Evolutionary conservation across 441 rosid species (phyloP).

Genomic region (Adansonia madagascariensis): DNA sequence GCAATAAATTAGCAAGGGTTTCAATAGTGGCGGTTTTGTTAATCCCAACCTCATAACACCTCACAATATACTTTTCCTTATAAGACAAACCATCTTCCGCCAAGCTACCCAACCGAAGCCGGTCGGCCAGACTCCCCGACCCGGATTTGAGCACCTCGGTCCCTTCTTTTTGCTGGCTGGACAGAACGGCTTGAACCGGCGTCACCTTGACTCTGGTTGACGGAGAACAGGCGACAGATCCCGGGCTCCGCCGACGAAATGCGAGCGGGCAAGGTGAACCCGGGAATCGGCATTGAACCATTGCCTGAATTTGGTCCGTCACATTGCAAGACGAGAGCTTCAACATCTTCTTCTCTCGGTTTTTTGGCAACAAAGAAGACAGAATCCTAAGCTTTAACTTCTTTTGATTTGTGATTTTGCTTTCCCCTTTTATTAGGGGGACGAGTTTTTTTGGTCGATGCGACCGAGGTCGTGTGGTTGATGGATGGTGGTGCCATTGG

Average conservation of each 20-base stretch:
- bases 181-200: conserved; percentile 40
- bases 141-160: conserved; percentile 39
- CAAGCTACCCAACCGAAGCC: conserved; percentile 74
- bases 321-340: conserved; percentile 59
- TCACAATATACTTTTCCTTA: conserved; percentile 82
- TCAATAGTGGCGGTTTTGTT: conserved; percentile 94
- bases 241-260: conserved; percentile 28
- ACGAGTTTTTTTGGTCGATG: background rate
- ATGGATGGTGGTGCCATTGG: conserved; percentile 29
- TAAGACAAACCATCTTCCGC: conserved; percentile 76
- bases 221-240: conserved; percentile 35
- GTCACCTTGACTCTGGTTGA: conserved; percentile 16
- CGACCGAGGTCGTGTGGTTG: background rate
- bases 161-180: conserved; percentile 40
- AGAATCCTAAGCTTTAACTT: background rate
- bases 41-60: conserved; percentile 91
- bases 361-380: background rate
- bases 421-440: background rate
- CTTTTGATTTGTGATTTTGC: background rate
- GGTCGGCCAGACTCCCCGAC: conserved; percentile 56
- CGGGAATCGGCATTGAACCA: conserved; percentile 50
- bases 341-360: conserved; percentile 41
- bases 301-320: conserved; percentile 47
- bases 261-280: conserved; percentile 23
- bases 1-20: conserved; percentile 92